Evolutionary conservation across 73 alveolate genomes (phyloP).

Genomic region (Tetrahymena borealis): DNA sequence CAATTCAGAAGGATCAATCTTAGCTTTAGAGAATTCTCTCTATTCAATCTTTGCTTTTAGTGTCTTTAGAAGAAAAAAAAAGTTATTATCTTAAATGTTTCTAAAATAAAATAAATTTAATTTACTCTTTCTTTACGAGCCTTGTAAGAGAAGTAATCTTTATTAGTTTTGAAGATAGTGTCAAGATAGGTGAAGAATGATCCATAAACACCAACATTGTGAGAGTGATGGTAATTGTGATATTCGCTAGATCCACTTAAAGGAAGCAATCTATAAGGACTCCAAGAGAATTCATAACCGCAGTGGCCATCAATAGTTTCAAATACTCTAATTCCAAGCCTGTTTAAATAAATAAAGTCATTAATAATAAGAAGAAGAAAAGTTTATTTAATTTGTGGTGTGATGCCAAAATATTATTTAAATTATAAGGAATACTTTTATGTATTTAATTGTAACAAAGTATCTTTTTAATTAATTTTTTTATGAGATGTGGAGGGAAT

Average conservation of each 20-base stretch:
- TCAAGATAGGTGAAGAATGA: constrained; percentile 63
- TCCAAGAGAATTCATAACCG: constrained; percentile 68
- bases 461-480: too few relatives aligned
- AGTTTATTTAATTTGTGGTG: background rate
- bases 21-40: background rate
- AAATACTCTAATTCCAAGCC: constrained; percentile 13
- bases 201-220: constrained; percentile 56
- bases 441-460: too few relatives aligned
- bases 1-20: background rate
- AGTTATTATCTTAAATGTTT: background rate
- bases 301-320: constrained; percentile 57
- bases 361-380: background rate
- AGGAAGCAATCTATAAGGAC: constrained; percentile 74
- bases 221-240: constrained; percentile 70
- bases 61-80: background rate
- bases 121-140: constrained; percentile 1
- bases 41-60: background rate
- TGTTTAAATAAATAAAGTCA: background rate
- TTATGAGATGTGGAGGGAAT: too few relatives aligned
- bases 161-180: constrained; percentile 32
- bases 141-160: background rate
- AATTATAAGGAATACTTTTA: too few relatives aligned
- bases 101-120: background rate
- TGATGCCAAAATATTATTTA: background rate
- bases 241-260: constrained; percentile 52